Evolutionary conservation across 805 yeast species (phyloP).

Genomic region (Kazachstania africana): DNA sequence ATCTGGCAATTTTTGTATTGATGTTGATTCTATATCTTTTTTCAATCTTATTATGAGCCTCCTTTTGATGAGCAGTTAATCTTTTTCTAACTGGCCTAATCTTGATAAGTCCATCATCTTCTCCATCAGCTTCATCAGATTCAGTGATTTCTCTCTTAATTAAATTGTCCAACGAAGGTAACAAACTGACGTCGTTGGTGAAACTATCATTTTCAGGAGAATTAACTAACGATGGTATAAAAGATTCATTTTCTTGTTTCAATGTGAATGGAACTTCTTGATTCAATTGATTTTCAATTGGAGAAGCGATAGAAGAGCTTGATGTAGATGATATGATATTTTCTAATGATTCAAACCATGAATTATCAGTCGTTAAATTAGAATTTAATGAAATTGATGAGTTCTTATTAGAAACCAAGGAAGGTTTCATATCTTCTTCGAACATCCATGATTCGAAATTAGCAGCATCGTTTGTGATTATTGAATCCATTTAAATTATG

Average conservation of each 20-base stretch:
- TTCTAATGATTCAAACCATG: conserved; percentile 18
- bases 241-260: conserved; percentile 1
- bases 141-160: neutral
- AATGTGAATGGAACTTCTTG: neutral
- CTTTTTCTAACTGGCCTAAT: conserved; percentile 39
- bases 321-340: conserved; percentile 17
- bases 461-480: conserved; percentile 1
- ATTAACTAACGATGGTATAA: neutral
- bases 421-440: conserved; percentile 1
- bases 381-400: conserved; percentile 1
- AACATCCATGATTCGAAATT: conserved; percentile 11
- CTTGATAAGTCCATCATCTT: neutral
- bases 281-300: conserved; percentile 4
- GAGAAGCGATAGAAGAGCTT: conserved; percentile 14
- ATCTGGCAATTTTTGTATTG: conserved; percentile 56
- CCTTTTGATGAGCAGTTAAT: conserved; percentile 47
- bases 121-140: neutral
- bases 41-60: conserved; percentile 63
- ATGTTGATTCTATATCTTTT: conserved; percentile 60
- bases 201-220: neutral
- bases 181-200: too few relatives aligned
- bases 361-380: conserved; percentile 1
- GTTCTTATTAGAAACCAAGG: neutral
- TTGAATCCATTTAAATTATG: conserved; percentile 5
- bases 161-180: neutral